phyloP scores from a whole-genome alignment of 805 yeast species.

The Candida ulmi region DNA sequence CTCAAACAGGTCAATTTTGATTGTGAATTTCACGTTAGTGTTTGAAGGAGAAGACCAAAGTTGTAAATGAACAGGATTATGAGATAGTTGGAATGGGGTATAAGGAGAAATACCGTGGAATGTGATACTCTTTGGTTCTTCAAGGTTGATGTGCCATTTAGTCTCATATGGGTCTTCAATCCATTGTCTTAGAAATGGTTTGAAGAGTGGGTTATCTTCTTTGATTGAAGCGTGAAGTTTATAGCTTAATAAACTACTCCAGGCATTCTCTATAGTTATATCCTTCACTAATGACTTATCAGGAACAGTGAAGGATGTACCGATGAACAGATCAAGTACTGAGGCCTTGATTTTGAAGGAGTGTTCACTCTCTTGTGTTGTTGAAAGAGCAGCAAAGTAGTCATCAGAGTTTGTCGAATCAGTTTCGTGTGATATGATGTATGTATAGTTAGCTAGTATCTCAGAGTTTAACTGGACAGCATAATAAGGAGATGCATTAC shows the following conservation, averaged over 20 bases:
- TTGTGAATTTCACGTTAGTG: conserved; percentile 2
- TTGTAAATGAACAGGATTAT: conserved; percentile 33
- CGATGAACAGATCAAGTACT: conserved; percentile 13
- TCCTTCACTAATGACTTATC: conserved; percentile 38
- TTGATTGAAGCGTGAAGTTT: conserved; percentile 23
- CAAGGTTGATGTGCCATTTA: conserved; percentile 66
- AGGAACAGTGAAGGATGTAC: conserved; percentile 32
- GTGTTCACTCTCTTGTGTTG: not conserved
- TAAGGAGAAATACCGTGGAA: conserved; percentile 68
- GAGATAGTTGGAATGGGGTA: conserved; percentile 40
- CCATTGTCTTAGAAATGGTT: conserved; percentile 67
- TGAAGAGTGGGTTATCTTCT: conserved; percentile 26
- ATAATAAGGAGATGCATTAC: conserved; percentile 40
- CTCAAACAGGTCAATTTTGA: conserved; percentile 44
- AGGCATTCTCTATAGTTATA: conserved; percentile 47
- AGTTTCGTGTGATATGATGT: conserved; percentile 37
- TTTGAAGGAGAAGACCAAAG: conserved; percentile 39
- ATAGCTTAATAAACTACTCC: conserved; percentile 60
- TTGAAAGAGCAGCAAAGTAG: no score
- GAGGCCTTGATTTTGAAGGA: conserved; percentile 1
- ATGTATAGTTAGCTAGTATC: conserved; percentile 38
- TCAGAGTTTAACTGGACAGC: conserved; percentile 37
- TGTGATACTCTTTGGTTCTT: conserved; percentile 31
- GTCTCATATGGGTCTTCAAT: conserved; percentile 62
- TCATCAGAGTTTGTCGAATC: conserved; percentile 16